Conservation (phyloP, 139 green algal genomes). For the Coccomyxa sp. region DNA sequence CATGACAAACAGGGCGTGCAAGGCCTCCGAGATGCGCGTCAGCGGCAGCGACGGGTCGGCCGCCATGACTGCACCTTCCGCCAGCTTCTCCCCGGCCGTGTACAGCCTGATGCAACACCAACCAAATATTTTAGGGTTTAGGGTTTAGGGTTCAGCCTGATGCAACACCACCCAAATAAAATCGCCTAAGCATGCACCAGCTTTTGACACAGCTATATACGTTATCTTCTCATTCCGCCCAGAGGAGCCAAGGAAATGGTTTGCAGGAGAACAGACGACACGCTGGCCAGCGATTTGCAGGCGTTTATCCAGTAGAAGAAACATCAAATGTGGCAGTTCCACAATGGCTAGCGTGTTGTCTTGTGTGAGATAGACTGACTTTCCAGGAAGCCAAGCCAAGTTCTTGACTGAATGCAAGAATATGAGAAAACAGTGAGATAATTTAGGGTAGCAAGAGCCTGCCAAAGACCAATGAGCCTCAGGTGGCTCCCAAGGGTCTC, state of each 20-base stretch:
- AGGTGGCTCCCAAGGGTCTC: too few relatives aligned
- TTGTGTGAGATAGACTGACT: too few relatives aligned
- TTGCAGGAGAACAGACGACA: not conserved
- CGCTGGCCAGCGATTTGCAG: not conserved
- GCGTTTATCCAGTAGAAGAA: too few relatives aligned
- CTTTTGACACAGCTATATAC: not conserved
- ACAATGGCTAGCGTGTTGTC: too few relatives aligned
- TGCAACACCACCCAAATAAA: not conserved
- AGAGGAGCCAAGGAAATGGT: not conserved
- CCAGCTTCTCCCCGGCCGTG: not conserved
- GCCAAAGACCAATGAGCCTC: too few relatives aligned
- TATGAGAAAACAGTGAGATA: too few relatives aligned
- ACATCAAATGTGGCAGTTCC: too few relatives aligned
- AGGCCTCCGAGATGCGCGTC: constrained; percentile 39
- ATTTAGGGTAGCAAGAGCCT: too few relatives aligned
- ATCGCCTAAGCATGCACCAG: not conserved
- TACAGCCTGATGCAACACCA: not conserved
- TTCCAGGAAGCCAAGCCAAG: too few relatives aligned
- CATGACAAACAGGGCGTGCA: constrained; percentile 63
- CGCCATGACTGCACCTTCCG: constrained; percentile 17
- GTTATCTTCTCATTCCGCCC: not conserved
- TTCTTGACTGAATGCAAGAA: too few relatives aligned
- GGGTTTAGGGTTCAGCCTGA: too few relatives aligned
- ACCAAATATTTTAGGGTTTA: not conserved
- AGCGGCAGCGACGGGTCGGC: constrained; percentile 55